These are phyloP conservation scores for Elaeis oleifera DNA, from an alignment of 202 grass and related monocot species.

Conservation along the genomic window DNA sequence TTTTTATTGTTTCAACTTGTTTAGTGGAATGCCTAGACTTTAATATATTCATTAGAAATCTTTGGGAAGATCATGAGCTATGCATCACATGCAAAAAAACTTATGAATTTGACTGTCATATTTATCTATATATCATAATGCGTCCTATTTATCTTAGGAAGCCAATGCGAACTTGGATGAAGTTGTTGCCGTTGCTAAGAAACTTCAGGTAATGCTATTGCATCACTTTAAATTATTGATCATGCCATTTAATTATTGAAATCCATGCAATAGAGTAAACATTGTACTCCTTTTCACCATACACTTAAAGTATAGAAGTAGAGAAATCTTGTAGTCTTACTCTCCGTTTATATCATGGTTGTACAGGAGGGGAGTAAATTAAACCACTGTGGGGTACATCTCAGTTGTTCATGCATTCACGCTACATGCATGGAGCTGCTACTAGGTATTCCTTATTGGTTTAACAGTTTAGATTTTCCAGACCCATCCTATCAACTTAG, in stretches of 20 bases:
- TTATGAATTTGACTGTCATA: neutral
- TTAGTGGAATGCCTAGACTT: no score
- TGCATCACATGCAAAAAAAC: no score
- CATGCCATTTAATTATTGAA: no score
- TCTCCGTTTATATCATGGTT: no score
- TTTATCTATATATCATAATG: neutral
- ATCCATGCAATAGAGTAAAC: neutral
- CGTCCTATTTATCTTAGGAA: constrained; percentile 37
- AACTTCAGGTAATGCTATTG: constrained; percentile 71
- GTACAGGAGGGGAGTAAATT: constrained; percentile 64
- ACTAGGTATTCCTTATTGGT: constrained; percentile 45
- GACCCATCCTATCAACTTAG: no score
- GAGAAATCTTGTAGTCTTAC: no score
- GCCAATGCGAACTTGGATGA: constrained; percentile 91
- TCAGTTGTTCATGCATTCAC: constrained; percentile 80
- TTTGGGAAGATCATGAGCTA: no score
- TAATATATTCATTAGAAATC: no score
- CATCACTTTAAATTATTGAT: constrained; percentile 11
- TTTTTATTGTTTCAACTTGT: no score
- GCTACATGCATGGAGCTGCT: constrained; percentile 92
- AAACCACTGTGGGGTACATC: constrained; percentile 87
- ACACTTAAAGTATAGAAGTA: neutral
- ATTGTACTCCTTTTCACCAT: neutral
- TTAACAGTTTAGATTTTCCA: no score
- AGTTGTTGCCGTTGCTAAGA: constrained; percentile 74